Percentiles rank a stretch among this genome's conserved stretches.
Conservation (phyloP, 257 asterid species). For the Solanum pimpinellifolium region DNA sequence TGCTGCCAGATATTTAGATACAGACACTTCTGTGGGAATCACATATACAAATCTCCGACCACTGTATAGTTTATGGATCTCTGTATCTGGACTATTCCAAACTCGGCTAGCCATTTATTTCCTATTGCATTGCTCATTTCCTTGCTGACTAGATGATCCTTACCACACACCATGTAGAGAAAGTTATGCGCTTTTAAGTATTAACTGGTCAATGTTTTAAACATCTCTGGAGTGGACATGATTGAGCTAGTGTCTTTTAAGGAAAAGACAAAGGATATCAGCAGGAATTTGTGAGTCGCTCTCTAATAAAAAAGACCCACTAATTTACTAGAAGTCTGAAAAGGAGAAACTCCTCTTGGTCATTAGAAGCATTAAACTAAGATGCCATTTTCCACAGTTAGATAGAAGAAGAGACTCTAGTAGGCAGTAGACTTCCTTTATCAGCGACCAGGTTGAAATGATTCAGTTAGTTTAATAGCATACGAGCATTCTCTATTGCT, state of each 20-base stretch:
- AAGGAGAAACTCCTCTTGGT: neutral
- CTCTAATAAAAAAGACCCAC: neutral
- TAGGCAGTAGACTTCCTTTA: neutral
- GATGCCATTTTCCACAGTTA: neutral
- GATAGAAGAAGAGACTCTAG: neutral
- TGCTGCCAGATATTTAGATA: neutral
- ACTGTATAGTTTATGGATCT: neutral
- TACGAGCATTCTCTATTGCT: neutral
- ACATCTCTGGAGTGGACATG: neutral
- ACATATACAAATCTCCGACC: neutral
- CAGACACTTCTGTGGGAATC: neutral
- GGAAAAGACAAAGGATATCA: neutral
- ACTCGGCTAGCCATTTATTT: neutral
- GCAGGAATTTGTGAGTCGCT: neutral
- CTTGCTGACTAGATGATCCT: neutral
- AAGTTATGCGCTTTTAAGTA: neutral
- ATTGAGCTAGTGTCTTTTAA: neutral
- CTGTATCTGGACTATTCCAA: neutral
- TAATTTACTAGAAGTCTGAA: neutral
- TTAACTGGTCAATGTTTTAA: neutral
- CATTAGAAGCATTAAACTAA: neutral
- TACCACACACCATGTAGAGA: neutral
- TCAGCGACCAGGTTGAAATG: neutral
- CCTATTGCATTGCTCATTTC: neutral
- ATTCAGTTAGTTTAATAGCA: neutral